A percentile compares a stretch with the other conserved stretches of the same genome.
These are phyloP conservation scores for Syncephalastrum contaminatum DNA, from an alignment of 371 early-diverging fungal genomes.

Conservation along the genomic window DNA sequence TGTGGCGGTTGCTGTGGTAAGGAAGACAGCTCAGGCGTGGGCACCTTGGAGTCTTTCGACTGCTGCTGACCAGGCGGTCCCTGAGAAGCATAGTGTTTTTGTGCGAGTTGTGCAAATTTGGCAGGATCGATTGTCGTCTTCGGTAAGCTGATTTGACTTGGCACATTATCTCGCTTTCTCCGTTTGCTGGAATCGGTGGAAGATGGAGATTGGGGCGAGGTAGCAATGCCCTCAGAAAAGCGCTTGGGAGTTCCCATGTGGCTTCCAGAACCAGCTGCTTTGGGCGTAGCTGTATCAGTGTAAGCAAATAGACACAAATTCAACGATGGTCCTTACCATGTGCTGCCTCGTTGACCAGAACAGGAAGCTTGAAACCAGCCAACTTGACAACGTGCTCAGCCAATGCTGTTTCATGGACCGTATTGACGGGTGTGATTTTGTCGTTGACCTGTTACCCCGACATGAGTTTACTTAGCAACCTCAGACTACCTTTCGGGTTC, in stretches of 20 bases:
- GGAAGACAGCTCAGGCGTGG: constrained; percentile 12
- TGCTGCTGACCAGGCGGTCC: constrained; percentile 13
- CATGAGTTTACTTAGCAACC: not conserved
- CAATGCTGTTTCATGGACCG: constrained; percentile 34
- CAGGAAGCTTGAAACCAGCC: constrained; percentile 60
- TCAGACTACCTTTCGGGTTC: not conserved
- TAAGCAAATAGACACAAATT: too few species aligned
- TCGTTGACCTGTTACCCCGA: constrained; percentile 36
- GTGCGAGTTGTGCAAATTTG: constrained; percentile 27
- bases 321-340: not conserved
- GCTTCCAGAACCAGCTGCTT: not conserved
- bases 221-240: not conserved
- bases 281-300: not conserved
- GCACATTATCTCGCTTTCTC: constrained; percentile 43
- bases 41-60: constrained; percentile 14
- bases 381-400: constrained; percentile 49
- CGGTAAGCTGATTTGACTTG: constrained; percentile 38
- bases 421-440: constrained; percentile 35
- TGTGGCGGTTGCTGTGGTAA: constrained; percentile 21
- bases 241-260: constrained; percentile 5
- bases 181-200: constrained; percentile 27
- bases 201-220: constrained; percentile 34
- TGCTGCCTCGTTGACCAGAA: constrained; percentile 5
- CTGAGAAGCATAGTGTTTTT: constrained; percentile 15
- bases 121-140: constrained; percentile 39